A percentile compares a stretch with the other conserved stretches of the same genome.
These are phyloP conservation scores for Aspergillus flavus DNA, from an alignment of 2,329 filamentous ascomycete genomes.

Conservation along the genomic window DNA sequence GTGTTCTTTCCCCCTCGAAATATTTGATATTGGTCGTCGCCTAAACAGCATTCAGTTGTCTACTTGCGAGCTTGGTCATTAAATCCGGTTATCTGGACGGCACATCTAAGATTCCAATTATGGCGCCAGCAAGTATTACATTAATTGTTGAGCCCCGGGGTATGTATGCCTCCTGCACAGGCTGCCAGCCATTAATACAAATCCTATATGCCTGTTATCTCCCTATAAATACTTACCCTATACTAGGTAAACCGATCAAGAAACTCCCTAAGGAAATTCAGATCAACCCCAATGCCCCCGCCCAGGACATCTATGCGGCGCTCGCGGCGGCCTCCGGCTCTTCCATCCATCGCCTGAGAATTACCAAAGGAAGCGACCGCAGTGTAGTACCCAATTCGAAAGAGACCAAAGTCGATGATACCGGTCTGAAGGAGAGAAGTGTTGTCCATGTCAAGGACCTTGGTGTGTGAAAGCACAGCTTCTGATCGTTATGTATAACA, in stretches of 20 bases:
- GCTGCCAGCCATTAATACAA: background rate
- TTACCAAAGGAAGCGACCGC: slow-evolving; percentile 67
- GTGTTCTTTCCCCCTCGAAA: background rate
- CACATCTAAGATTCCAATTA: slow-evolving; percentile 15
- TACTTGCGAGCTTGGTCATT: background rate
- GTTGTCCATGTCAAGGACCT: slow-evolving; percentile 88
- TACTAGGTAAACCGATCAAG: slow-evolving; percentile 60
- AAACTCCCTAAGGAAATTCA: slow-evolving; percentile 60
- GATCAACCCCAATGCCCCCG: slow-evolving; percentile 54
- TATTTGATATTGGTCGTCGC: background rate
- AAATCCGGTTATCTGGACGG: background rate
- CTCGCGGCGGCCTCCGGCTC: slow-evolving; percentile 58
- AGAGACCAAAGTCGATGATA: slow-evolving; percentile 55
- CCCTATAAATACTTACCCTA: slow-evolving; percentile 13
- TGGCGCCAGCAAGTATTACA: slow-evolving; percentile 41
- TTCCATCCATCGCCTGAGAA: slow-evolving; percentile 61
- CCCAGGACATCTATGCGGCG: slow-evolving; percentile 59
- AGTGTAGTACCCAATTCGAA: slow-evolving; percentile 57
- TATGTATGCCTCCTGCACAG: slow-evolving; percentile 35
- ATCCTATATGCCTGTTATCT: background rate
- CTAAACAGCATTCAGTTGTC: background rate
- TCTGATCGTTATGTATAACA: slow-evolving; percentile 3
- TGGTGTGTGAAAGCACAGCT: slow-evolving; percentile 57
- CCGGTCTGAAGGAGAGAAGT: slow-evolving; percentile 61
- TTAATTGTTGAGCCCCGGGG: slow-evolving; percentile 47